phyloP scores from a whole-genome alignment of 495 filamentous ascomycete genomes.

The Neurospora sublineolata region DNA sequence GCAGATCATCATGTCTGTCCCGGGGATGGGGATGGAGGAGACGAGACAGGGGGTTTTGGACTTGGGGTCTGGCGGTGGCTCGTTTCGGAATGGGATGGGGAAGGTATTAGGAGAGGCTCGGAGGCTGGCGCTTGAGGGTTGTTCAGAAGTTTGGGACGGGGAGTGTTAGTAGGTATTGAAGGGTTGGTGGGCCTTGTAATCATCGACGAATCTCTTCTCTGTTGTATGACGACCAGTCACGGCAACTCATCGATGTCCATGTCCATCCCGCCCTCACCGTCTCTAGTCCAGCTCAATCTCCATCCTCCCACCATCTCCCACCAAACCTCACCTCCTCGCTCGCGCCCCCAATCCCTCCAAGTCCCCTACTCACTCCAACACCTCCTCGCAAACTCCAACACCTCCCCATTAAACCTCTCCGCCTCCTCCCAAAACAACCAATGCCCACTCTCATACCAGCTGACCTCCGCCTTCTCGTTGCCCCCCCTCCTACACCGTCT shows the following conservation, averaged over 20 bases:
- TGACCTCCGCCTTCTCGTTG: conserved; percentile 12
- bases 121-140: neutral
- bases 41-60: neutral
- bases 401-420: conserved; percentile 26
- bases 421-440: conserved; percentile 40
- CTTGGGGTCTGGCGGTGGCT: neutral
- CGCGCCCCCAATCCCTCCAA: neutral
- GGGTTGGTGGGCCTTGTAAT: too few species aligned
- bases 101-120: neutral
- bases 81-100: neutral
- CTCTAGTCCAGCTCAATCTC: neutral
- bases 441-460: conserved; percentile 30
- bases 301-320: neutral
- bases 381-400: conserved; percentile 20
- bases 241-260: neutral
- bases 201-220: neutral
- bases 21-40: neutral
- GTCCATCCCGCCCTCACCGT: neutral
- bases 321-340: neutral
- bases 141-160: neutral
- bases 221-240: neutral
- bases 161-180: neutral
- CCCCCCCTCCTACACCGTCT: conserved; percentile 13
- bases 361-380: neutral
- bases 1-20: neutral